Percentiles rank a stretch among this genome's conserved stretches.
These are phyloP conservation scores for Leccinellum albellum DNA, from an alignment of 768 basidiomycete species.

Conservation along the genomic window DNA sequence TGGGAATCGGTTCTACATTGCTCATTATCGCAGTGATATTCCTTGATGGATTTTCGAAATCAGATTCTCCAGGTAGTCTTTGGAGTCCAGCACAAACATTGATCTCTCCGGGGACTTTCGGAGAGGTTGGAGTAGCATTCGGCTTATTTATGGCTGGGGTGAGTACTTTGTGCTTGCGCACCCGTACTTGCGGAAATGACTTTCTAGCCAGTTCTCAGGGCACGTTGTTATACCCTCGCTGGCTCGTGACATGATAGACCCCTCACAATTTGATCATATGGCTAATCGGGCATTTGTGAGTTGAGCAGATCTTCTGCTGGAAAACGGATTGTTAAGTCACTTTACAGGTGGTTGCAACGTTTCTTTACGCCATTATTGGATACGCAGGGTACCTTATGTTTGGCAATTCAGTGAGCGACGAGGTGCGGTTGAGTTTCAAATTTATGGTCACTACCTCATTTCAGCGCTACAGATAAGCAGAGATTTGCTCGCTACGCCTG, in stretches of 20 bases:
- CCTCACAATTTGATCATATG: constrained; percentile 74
- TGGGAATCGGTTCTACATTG: constrained; percentile 78
- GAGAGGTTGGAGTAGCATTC: constrained; percentile 72
- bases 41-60: constrained; percentile 76
- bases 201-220: constrained; percentile 64
- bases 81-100: constrained; percentile 71
- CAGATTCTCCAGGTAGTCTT: constrained; percentile 73
- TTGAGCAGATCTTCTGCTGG: constrained; percentile 3
- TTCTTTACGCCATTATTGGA: constrained; percentile 65
- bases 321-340: not conserved
- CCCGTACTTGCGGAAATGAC: not conserved
- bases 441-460: not conserved
- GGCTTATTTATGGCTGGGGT: constrained; percentile 93
- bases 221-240: constrained; percentile 91
- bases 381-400: constrained; percentile 91
- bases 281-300: constrained; percentile 84
- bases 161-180: constrained; percentile 20
- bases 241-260: constrained; percentile 85
- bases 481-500: constrained; percentile 69
- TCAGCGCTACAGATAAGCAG: constrained; percentile 61
- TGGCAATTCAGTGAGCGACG: constrained; percentile 72
- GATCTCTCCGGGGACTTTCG: constrained; percentile 46
- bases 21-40: constrained; percentile 74
- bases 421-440: constrained; percentile 45
- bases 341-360: constrained; percentile 56